phyloP scores from a whole-genome alignment of 768 basidiomycete genomes.

The Gymnopilus junonius region DNA sequence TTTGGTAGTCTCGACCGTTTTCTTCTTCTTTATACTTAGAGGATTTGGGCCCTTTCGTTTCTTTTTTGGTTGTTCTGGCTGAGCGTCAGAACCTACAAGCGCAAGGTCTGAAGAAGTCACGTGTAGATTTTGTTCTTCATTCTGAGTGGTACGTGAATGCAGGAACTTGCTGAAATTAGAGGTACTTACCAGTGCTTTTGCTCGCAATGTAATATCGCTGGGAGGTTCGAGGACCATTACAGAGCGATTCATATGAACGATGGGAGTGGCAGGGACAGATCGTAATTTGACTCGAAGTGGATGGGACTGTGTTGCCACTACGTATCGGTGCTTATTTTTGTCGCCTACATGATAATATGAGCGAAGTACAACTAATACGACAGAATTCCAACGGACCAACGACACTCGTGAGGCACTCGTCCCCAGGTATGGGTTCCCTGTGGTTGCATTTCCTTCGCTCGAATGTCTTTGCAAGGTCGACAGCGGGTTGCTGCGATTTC shows the following conservation, averaged over 20 bases:
- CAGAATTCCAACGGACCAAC: constrained; percentile 61
- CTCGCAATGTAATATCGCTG: constrained; percentile 71
- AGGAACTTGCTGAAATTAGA: background rate
- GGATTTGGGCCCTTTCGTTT: constrained; percentile 83
- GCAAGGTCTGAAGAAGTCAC: constrained; percentile 53
- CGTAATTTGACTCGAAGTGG: constrained; percentile 73
- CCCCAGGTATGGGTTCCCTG: constrained; percentile 79
- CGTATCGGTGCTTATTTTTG: constrained; percentile 91
- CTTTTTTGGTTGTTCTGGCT: constrained; percentile 51
- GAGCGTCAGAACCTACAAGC: constrained; percentile 37
- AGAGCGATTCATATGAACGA: constrained; percentile 89
- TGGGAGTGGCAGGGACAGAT: constrained; percentile 79
- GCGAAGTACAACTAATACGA: background rate
- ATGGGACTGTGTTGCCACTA: constrained; percentile 83
- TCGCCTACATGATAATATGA: constrained; percentile 50
- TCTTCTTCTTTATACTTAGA: constrained; percentile 90
- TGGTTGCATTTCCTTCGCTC: constrained; percentile 97
- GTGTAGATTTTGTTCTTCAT: constrained; percentile 64
- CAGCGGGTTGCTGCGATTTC: constrained; percentile 68
- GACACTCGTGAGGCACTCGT: constrained; percentile 82
- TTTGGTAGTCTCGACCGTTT: constrained; percentile 31
- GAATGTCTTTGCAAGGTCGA: constrained; percentile 91
- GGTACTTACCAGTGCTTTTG: constrained; percentile 62
- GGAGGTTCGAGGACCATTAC: constrained; percentile 95
- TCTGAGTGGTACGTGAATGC: constrained; percentile 40